These are phyloP conservation scores for Penicillium sclerotigenum DNA, from an alignment of 2,329 filamentous ascomycete species.

Conservation along the genomic window DNA sequence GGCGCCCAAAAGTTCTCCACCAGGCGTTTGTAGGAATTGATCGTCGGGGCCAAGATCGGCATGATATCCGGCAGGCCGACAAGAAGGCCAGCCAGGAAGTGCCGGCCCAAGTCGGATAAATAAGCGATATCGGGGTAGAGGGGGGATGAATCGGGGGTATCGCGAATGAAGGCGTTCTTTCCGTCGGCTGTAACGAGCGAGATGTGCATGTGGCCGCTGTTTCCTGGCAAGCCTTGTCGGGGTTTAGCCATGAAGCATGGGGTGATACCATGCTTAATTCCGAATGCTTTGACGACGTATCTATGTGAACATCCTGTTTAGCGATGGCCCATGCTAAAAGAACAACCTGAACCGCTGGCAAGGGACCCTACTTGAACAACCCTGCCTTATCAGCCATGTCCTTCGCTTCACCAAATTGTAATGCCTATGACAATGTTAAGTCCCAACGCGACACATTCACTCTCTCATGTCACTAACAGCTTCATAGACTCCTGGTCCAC, in stretches of 20 bases:
- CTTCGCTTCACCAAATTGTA: conserved; percentile 83
- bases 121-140: conserved; percentile 71
- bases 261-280: conserved; percentile 82
- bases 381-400: conserved; percentile 89
- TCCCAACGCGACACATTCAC: conserved; percentile 6
- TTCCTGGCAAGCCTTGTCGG: conserved; percentile 82
- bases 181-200: conserved; percentile 78
- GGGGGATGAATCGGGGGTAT: conserved; percentile 66
- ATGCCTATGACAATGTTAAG: conserved; percentile 49
- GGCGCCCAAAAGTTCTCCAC: conserved; percentile 99
- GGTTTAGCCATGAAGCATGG: conserved; percentile 99
- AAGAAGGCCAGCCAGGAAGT: conserved; percentile 88
- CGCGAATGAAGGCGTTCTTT: conserved; percentile 78
- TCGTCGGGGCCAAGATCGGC: conserved; percentile 88
- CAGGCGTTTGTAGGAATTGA: conserved; percentile 97
- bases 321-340: neutral
- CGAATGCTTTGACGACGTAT: conserved; percentile 84
- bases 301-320: conserved; percentile 34
- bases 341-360: neutral
- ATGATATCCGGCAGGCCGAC: conserved; percentile 90
- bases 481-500: conserved; percentile 90
- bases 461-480: conserved; percentile 54
- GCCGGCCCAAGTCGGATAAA: conserved; percentile 82
- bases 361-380: conserved; percentile 70
- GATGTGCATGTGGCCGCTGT: conserved; percentile 93